These are phyloP conservation scores for Begonia loranthoides DNA, from an alignment of 306 rosid genomes.

Conservation along the genomic window DNA sequence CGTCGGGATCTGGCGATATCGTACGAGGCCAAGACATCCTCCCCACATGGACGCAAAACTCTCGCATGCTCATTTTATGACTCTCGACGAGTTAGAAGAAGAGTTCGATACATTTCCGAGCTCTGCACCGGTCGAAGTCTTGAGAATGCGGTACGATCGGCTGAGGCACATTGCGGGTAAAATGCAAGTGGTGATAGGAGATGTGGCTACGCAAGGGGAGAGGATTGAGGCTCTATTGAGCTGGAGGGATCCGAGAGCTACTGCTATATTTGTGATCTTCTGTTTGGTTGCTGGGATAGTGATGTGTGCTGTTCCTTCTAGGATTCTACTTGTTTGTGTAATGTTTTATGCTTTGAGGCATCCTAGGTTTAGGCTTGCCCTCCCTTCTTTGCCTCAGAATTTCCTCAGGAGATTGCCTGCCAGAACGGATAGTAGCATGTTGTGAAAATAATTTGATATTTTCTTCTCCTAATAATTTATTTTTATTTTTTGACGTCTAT, in stretches of 20 bases:
- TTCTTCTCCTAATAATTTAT: too few species aligned
- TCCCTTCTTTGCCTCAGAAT: conserved; percentile 25
- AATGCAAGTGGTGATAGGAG: conserved; percentile 20
- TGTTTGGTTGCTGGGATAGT: conserved; percentile 16
- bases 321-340: background rate
- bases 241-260: conserved; percentile 46
- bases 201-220: conserved; percentile 43
- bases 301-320: conserved; percentile 15
- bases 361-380: conserved; percentile 16
- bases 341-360: conserved; percentile 21
- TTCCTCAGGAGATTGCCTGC: conserved; percentile 51
- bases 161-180: conserved; percentile 25
- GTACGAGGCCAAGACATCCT: conserved; percentile 29
- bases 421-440: conserved; percentile 28
- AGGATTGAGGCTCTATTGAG: conserved; percentile 25
- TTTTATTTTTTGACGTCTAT: too few species aligned
- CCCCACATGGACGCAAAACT: conserved; percentile 26
- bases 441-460: conserved; percentile 9
- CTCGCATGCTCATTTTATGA: conserved; percentile 23
- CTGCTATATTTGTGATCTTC: conserved; percentile 21
- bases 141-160: conserved; percentile 28
- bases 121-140: conserved; percentile 8
- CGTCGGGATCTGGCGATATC: conserved; percentile 10
- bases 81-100: conserved; percentile 30
- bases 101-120: conserved; percentile 34